Conservation (phyloP, 805 yeast species). For the Saturnispora quitensis region DNA sequence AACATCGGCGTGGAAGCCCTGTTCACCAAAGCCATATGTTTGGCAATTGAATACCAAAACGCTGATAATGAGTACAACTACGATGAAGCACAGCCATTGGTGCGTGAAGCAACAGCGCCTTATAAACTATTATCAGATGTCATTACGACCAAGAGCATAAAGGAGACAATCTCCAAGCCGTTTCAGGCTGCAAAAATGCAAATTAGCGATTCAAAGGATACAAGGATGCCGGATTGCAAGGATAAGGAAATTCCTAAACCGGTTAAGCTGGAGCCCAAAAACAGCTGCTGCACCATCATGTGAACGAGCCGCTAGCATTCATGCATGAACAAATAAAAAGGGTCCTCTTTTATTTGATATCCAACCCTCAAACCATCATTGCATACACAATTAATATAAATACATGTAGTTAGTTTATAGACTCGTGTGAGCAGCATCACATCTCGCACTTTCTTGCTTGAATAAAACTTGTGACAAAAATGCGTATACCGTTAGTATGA, state of each 20-base stretch:
- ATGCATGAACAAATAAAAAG: no score
- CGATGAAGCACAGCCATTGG: not conserved
- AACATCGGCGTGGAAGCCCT: slow-evolving; percentile 74
- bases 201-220: not conserved
- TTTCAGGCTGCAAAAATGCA: not conserved
- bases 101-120: not conserved
- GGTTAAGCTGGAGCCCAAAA: not conserved
- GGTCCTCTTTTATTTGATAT: no score
- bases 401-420: no score
- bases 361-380: not conserved
- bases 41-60: slow-evolving; percentile 9
- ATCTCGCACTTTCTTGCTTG: no score
- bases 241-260: not conserved
- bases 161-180: not conserved
- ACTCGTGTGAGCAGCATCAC: no score
- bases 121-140: not conserved
- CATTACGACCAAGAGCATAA: not conserved
- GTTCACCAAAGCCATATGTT: slow-evolving; percentile 33
- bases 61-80: slow-evolving; percentile 9
- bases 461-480: no score
- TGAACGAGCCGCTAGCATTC: not conserved
- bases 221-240: not conserved
- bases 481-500: not conserved
- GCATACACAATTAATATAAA: no score
- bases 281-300: not conserved